A percentile compares a stretch with the other conserved stretches of the same genome.
phyloP scores from a whole-genome alignment of 371 early-diverging fungal species.

The Coemansia sp. region DNA sequence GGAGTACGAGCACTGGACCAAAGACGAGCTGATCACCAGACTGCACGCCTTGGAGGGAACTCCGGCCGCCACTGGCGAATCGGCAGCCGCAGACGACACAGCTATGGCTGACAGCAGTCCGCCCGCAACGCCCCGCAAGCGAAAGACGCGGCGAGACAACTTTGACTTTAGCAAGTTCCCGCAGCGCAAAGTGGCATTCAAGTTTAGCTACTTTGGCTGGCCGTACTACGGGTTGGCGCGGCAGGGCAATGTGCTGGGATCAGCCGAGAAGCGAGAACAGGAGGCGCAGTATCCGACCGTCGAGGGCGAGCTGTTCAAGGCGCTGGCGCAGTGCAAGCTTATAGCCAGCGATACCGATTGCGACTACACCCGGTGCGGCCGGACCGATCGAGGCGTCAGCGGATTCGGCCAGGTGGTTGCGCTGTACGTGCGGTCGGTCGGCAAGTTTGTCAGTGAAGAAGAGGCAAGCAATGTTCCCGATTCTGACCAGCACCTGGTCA shows the following conservation, averaged over 20 bases:
- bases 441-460: conserved; percentile 37
- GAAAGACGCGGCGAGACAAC: conserved; percentile 17
- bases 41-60: conserved; percentile 17
- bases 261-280: conserved; percentile 18
- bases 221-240: conserved; percentile 87
- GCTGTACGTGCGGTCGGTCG: conserved; percentile 71
- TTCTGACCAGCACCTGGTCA: conserved; percentile 7
- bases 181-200: conserved; percentile 80
- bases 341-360: conserved; percentile 61
- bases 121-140: conserved; percentile 12
- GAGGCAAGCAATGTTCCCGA: conserved; percentile 9
- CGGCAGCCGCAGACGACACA: not conserved
- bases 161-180: conserved; percentile 82
- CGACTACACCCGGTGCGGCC: conserved; percentile 83
- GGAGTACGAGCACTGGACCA: conserved; percentile 42
- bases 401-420: conserved; percentile 90
- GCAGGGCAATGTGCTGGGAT: conserved; percentile 54
- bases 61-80: not conserved
- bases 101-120: not conserved
- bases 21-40: conserved; percentile 40
- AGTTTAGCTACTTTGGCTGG: conserved; percentile 91
- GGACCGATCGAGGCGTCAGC: conserved; percentile 96
- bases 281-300: conserved; percentile 64
- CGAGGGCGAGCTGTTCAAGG: conserved; percentile 81
- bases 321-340: conserved; percentile 70